A percentile compares a stretch with the other conserved stretches of the same genome.
phyloP scores from a whole-genome alignment of 2,329 filamentous ascomycete species.

The Cladorrhinum sp. region DNA sequence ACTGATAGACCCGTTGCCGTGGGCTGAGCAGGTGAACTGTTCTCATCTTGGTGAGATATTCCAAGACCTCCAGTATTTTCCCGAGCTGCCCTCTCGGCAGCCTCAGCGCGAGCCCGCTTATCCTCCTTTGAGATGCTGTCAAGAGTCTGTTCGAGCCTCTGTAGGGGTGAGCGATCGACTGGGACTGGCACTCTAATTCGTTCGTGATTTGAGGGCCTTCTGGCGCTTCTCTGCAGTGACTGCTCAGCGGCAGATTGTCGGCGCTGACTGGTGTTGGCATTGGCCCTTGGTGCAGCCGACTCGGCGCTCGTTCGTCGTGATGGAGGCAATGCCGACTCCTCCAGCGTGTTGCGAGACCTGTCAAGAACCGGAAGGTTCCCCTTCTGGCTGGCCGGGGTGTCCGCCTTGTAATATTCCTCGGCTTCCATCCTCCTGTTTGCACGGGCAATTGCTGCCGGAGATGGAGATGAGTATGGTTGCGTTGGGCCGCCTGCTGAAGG shows the following conservation, averaged over 20 bases:
- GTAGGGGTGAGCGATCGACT: conserved; percentile 81
- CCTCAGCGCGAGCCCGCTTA: conserved; percentile 78
- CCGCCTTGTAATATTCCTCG: conserved; percentile 20
- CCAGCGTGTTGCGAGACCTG: conserved; percentile 30
- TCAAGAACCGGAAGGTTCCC: conserved; percentile 31
- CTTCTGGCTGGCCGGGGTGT: conserved; percentile 18
- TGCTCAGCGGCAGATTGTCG: conserved; percentile 30
- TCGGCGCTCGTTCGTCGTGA: conserved; percentile 27
- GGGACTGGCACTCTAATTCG: conserved; percentile 62
- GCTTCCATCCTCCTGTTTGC: conserved; percentile 27
- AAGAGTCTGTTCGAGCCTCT: conserved; percentile 87
- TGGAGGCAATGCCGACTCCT: conserved; percentile 28
- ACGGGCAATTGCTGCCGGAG: conserved; percentile 29
- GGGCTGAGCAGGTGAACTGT: conserved; percentile 22
- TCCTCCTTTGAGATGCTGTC: conserved; percentile 95
- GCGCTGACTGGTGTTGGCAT: conserved; percentile 30
- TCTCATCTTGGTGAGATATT: conserved; percentile 23
- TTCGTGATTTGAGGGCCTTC: conserved; percentile 40
- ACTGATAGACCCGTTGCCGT: conserved; percentile 26
- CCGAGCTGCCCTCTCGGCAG: conserved; percentile 72
- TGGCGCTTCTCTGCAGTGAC: conserved; percentile 28
- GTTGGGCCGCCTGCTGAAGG: conserved; percentile 38
- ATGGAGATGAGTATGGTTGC: conserved; percentile 30
- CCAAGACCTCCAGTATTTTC: conserved; percentile 43
- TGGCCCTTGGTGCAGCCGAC: conserved; percentile 26